These are phyloP conservation scores for Zangia roseola DNA, from an alignment of 768 basidiomycete species.

Conservation along the genomic window DNA sequence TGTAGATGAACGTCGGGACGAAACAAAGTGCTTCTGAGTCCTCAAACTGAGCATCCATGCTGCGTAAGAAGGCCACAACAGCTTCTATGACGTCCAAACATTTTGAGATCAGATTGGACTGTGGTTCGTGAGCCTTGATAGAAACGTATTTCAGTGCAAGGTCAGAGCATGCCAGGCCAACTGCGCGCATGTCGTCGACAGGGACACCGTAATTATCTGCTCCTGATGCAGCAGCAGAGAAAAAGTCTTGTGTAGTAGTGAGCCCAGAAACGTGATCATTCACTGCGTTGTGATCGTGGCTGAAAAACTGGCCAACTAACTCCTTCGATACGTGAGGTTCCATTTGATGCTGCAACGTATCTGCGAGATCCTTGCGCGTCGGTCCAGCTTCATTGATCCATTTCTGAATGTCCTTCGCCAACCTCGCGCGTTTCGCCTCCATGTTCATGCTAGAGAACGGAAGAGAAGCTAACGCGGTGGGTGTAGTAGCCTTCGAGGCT, in stretches of 20 bases:
- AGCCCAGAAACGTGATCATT: conserved; percentile 88
- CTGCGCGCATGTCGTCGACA: conserved; percentile 50
- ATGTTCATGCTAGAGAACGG: conserved; percentile 35
- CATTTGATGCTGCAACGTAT: conserved; percentile 89
- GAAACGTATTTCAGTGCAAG: conserved; percentile 92
- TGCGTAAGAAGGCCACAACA: conserved; percentile 72
- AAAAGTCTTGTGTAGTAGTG: conserved; percentile 72
- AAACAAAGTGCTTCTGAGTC: conserved; percentile 88
- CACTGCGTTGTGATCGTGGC: conserved; percentile 92
- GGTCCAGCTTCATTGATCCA: conserved; percentile 89
- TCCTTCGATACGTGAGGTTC: conserved; percentile 79
- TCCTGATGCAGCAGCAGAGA: conserved; percentile 52
- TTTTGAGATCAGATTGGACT: conserved; percentile 83
- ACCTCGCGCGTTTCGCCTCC: conserved; percentile 57
- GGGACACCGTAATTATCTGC: conserved; percentile 50
- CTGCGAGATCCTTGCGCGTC: conserved; percentile 83
- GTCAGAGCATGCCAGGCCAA: conserved; percentile 86
- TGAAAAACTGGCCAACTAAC: conserved; percentile 77
- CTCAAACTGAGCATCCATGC: conserved; percentile 70
- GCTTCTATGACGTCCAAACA: conserved; percentile 86
- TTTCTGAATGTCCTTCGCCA: conserved; percentile 71
- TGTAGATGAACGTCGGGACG: conserved; percentile 84
- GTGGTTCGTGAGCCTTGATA: conserved; percentile 85
- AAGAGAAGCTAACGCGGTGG: conserved; percentile 32
- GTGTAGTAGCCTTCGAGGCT: conserved; percentile 32